Conservation (phyloP, 1,284 basidiomycete genomes). For the Ustilago sp. region DNA sequence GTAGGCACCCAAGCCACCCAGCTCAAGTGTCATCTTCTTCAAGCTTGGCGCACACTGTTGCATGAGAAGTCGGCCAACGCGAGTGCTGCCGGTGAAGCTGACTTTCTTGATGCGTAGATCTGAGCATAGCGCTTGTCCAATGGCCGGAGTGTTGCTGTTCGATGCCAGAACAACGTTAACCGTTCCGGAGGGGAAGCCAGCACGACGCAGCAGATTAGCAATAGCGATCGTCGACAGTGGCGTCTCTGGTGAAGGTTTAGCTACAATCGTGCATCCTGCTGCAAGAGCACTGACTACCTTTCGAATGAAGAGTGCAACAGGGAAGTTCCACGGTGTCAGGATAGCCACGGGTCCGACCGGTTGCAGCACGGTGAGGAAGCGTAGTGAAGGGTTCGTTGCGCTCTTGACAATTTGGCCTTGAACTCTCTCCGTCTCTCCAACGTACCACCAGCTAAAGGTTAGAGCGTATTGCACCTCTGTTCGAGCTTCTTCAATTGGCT, state of each 20-base stretch:
- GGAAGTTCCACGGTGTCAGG: conserved; percentile 70
- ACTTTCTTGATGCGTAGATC: conserved; percentile 82
- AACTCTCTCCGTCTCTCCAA: conserved; percentile 59
- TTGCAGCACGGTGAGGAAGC: conserved; percentile 89
- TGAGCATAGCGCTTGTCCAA: conserved; percentile 76
- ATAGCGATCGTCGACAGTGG: conserved; percentile 92
- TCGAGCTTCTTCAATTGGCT: conserved; percentile 62
- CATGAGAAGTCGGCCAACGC: conserved; percentile 91
- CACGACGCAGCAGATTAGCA: conserved; percentile 83
- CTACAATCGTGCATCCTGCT: conserved; percentile 92
- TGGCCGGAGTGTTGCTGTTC: conserved; percentile 76
- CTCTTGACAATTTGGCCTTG: conserved; percentile 82
- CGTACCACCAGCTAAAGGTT: conserved; percentile 67
- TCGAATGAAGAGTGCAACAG: conserved; percentile 77
- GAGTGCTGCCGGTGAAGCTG: conserved; percentile 92
- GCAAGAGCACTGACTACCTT: conserved; percentile 90
- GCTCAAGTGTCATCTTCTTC: conserved; percentile 79
- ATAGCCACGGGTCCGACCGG: conserved; percentile 78
- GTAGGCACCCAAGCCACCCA: conserved; percentile 86
- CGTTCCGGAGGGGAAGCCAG: conserved; percentile 92
- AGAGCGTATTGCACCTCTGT: conserved; percentile 65
- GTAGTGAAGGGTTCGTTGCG: conserved; percentile 77
- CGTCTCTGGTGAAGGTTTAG: conserved; percentile 95
- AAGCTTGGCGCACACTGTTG: conserved; percentile 83
- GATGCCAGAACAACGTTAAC: conserved; percentile 92